Evolutionary conservation across 257 asterid genomes (phyloP), one percentile per base, ranked within the genome.

Genomic region (Primulina eburnea): DNA sequence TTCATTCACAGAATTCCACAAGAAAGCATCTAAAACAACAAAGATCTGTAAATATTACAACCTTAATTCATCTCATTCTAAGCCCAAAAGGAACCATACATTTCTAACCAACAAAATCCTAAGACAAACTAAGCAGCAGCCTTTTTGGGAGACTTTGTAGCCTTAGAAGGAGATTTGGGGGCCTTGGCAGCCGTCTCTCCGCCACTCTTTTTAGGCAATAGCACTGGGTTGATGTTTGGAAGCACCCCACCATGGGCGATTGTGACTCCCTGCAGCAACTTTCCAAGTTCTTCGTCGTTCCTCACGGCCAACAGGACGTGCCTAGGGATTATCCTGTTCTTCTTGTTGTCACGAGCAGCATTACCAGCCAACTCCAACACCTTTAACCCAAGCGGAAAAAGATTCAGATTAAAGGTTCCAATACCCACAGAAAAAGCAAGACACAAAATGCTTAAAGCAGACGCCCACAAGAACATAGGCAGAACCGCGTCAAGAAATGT

Each of bases 171-270:
- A 21, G 83, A 78, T 55, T 81, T 81, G 2, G 83, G 85, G 62
- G 76, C 85, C 74, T 76, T 78, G 16, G 75, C 28, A 0, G 81
- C 71, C 63, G 78, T 80, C 0, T 82, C 84, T 4, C 74, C 76
- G 2, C 87, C 87, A 38, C 85, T 71, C 73, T 83, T 83, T 77
- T 83, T 83, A 1, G 88, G 88, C 79, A 83, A 56, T 7, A 83
- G 73, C 18, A 83, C 80, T 21, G 88, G 88, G 62, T 83, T 83
- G 26, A 83, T 83, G 50, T 83, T 78, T 2, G 88, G 88, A 21
- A 83, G 73, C 35, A 83, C 85, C 1, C 88, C 88, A 10, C 88
- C 88, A 18, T 83, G 88, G 8, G 88, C 88, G 32, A 83, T 83
- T 4, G 88, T 83, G n/a, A 83, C 88, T 5, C 88, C 88, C 30